Evolutionary conservation across 371 early-diverging fungal species (phyloP), one percentile per base, ranked within the genome.

Genomic region (Zychaea mexicana): DNA sequence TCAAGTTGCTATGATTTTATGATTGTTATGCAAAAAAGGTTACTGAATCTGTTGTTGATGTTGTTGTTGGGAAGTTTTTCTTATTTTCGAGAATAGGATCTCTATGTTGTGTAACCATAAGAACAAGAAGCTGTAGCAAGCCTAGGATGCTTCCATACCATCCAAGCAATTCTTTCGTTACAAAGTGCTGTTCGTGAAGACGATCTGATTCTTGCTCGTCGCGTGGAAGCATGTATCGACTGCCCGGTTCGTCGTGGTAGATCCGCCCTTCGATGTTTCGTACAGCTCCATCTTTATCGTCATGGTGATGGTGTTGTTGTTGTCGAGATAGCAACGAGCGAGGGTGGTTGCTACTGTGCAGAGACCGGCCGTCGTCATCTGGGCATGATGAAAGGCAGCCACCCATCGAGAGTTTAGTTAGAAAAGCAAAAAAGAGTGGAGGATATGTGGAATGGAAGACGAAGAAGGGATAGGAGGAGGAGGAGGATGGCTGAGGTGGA

Each of bases 121-220:
- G n/a, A n/a, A n/a, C n/a, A n/a, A n/a, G n/a, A n/a, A n/a, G n/a
- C n/a, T n/a, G n/a, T n/a, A n/a, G n/a, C n/a, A n/a, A n/a, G n/a
- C n/a, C n/a, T n/a, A n/a, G n/a, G n/a, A n/a, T n/a, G n/a, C n/a
- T 7, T 55, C 7, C 57, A 58, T 77, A 77, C 77, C 74, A 77
- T 65, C 77, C 77, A 13, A 77, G 56, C 12, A 77, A 28, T 58
- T 77, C 77, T 52, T 77, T 77, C 3, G 70, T 74, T 5, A 77
- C 46, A 72, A 77, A 78, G 47, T 75, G 76, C 28, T 73, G 68
- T 60, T 77, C 75, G 57, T 77, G 75, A 17, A 77, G 57, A 26
- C 80, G 68, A 71, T 79, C 80, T 13, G 69, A 66, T 52, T 79
- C 80, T 64, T 60, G 69, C 31, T 79, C 73, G 38, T 79, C 80